Base-by-base conservation (phyloP, 2,329 filamentous ascomycete species). In the Lasiodiplodia hormozganensis region DNA sequence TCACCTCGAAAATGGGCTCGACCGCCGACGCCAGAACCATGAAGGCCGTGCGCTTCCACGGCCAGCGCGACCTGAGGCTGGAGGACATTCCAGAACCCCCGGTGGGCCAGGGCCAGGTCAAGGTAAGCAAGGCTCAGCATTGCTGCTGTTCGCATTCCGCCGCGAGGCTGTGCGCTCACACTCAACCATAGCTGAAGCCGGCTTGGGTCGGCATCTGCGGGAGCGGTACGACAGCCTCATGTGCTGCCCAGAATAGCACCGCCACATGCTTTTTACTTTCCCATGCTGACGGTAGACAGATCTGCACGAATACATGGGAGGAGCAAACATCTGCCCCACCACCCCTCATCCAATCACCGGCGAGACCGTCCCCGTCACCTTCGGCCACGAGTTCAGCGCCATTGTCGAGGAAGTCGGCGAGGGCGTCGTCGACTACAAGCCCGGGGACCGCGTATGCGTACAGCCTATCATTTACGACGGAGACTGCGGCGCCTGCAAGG, bases 381-480 rank as follows among this genome's bases (percentile, higher is more conserved):
- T 87, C 66, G 85, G 85, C 16, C 85, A 87, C 72, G 85, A 86
- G 70, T 86, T 87, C 73, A 82, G 80, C 65, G 85, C 84, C 14
- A 77, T 81, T 1, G 79, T 87, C 40, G 84, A 86, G 73, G 85
- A 86, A 72, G 79, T 86, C 14, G 83, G 83, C 40, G 78, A 83
- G n/a, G 83, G 80, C 12, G 83, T 87, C 11, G 77, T 75, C 6
- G 78, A 82, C n/a, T 82, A 83, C 73, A 82, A 82, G 65, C 73
- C 80, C 3, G 85, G 85, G 21, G 81, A 85, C 66, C 75, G 82
- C 34, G 84, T 86, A 2, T 81, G 78, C 52, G 78, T 86, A 1
- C 82, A 86, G 71, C 85, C 85, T 10, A 87, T 85, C 74, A 86
- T 87, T 57, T 87, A 86, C 74, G 84, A 86, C 67, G 82, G 81